Evolutionary conservation across 106 monocot species (phyloP).

Genomic region (Hemerocallis citrina): DNA sequence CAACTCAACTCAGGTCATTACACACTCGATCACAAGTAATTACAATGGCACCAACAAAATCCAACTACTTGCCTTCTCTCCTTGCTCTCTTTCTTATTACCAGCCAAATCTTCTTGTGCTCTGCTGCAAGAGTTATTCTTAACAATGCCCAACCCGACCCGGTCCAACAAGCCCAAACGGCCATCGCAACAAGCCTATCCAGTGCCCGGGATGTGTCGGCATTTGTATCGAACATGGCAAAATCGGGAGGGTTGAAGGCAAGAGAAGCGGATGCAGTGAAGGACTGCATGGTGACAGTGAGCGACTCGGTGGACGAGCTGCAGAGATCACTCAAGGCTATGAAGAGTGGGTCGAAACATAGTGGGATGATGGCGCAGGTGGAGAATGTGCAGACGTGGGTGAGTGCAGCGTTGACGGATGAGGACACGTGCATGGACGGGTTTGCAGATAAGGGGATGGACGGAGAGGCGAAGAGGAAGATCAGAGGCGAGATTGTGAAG

Average conservation of each 20-base stretch:
- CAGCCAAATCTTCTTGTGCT: not conserved
- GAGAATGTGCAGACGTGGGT: slow-evolving; percentile 24
- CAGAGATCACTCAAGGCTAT: slow-evolving; percentile 1
- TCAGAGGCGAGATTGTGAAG: not conserved
- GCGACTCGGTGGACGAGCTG: slow-evolving; percentile 9
- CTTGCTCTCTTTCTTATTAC: not conserved
- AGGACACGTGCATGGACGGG: slow-evolving; percentile 19
- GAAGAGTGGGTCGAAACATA: not conserved
- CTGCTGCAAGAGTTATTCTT: not conserved
- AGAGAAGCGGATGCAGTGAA: not conserved
- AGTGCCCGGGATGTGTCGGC: not conserved
- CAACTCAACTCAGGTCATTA: too few relatives aligned
- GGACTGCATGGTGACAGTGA: slow-evolving; percentile 11
- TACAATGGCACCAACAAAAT: too few relatives aligned
- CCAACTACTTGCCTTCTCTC: too few relatives aligned
- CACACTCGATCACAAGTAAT: too few relatives aligned
- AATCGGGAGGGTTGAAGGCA: not conserved
- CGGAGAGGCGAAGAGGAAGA: not conserved
- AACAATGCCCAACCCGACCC: not conserved
- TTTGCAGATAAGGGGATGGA: not conserved
- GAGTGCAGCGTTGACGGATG: slow-evolving; percentile 26
- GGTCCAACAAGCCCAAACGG: slow-evolving; percentile 2
- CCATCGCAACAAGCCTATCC: slow-evolving; percentile 4
- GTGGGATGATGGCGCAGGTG: not conserved
- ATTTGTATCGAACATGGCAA: not conserved